A percentile compares a stretch with the other conserved stretches of the same genome.
These are phyloP conservation scores for Aphanomyces cochlioides DNA, from an alignment of 352 stramenopile genomes.

Conservation along the genomic window DNA sequence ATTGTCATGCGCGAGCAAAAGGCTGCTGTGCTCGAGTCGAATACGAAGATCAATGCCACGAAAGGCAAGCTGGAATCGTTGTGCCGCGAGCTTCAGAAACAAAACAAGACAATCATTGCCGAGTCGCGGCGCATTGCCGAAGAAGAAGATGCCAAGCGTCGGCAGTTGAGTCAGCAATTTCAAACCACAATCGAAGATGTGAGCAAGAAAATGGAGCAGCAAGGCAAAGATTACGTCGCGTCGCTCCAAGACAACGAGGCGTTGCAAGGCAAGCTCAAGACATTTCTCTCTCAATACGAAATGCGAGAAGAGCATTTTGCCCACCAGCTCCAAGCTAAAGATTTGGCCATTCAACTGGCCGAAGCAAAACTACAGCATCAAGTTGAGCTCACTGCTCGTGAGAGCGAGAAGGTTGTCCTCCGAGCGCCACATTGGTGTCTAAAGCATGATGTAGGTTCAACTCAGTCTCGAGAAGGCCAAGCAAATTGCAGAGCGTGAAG, in stretches of 20 bases:
- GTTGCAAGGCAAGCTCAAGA: conserved; percentile 81
- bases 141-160: conserved; percentile 75
- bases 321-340: conserved; percentile 77
- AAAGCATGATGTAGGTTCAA: conserved; percentile 34
- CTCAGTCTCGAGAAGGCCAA: conserved; percentile 80
- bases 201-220: conserved; percentile 84
- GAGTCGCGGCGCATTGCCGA: conserved; percentile 81
- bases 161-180: conserved; percentile 71
- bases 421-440: background rate
- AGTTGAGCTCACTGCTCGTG: conserved; percentile 60
- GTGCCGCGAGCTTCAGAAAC: conserved; percentile 80
- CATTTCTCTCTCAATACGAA: conserved; percentile 76
- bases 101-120: conserved; percentile 82
- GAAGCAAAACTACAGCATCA: conserved; percentile 81
- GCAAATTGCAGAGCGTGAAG: conserved; percentile 71
- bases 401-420: conserved; percentile 46
- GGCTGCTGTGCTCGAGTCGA: conserved; percentile 34
- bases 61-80: conserved; percentile 81
- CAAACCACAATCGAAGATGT: conserved; percentile 87
- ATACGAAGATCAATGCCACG: conserved; percentile 50
- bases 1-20: conserved; percentile 69
- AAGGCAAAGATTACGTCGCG: conserved; percentile 76
- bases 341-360: conserved; percentile 70
- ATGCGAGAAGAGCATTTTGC: conserved; percentile 79
- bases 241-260: conserved; percentile 83